Conservation (phyloP, 31 red algal genomes). For the Porphyra umbilicalis region DNA sequence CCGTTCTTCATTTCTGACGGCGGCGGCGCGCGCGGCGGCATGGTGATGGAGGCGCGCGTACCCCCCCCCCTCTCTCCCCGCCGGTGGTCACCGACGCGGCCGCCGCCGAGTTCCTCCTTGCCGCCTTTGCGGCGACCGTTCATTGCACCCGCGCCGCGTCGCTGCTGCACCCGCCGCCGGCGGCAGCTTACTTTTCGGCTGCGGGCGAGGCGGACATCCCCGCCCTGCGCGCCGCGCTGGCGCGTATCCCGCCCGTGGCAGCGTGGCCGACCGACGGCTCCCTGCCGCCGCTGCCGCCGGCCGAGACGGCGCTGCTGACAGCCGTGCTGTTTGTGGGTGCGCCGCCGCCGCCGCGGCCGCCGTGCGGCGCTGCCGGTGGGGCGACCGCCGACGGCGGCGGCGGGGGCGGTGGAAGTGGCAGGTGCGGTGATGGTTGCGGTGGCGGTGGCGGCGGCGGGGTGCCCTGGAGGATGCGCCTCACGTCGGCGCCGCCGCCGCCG, state of each 20-base stretch:
- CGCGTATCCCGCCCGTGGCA: background rate
- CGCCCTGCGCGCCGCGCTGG: background rate
- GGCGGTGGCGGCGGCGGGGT: no score
- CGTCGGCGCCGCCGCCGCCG: no score
- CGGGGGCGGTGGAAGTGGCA: no score
- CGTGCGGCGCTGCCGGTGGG: no score
- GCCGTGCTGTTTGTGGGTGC: background rate
- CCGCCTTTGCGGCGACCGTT: background rate
- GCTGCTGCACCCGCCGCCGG: background rate
- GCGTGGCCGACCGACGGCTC: background rate
- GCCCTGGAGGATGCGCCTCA: no score
- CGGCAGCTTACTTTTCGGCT: background rate
- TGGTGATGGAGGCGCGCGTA: no score
- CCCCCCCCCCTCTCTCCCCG: no score
- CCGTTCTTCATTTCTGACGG: no score
- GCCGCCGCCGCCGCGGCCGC: no score
- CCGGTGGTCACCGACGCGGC: background rate
- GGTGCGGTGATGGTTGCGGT: no score
- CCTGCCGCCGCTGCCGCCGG: background rate
- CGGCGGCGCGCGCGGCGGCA: no score
- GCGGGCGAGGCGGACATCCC: background rate
- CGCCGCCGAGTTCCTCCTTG: background rate
- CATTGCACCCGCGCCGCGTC: background rate
- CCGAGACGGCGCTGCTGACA: background rate
- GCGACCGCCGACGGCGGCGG: no score